These are phyloP conservation scores for Penicillium goetzii DNA, from an alignment of 495 filamentous ascomycete genomes.

Conservation along the genomic window DNA sequence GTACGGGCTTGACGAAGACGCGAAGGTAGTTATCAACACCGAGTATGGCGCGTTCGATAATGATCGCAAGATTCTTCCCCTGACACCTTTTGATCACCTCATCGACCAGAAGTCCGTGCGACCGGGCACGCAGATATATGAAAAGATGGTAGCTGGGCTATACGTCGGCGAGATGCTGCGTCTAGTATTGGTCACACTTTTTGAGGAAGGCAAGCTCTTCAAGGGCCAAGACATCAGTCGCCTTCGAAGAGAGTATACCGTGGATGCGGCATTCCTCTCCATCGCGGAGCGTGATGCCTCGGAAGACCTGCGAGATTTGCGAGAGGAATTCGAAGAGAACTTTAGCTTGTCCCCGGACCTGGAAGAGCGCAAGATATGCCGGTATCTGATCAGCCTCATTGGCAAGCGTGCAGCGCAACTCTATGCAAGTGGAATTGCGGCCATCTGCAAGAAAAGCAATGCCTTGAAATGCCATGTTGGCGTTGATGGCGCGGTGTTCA, in stretches of 20 bases:
- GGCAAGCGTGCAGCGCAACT: conserved; percentile 87
- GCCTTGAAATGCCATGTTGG: conserved; percentile 82
- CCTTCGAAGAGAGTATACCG: conserved; percentile 68
- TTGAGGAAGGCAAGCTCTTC: conserved; percentile 39
- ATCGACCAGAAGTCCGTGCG: conserved; percentile 46
- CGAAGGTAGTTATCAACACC: conserved; percentile 93
- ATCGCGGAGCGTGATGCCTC: conserved; percentile 73
- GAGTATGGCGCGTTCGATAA: conserved; percentile 98
- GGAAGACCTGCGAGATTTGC: conserved; percentile 72
- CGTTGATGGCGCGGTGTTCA: conserved; percentile 90
- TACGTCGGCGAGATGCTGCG: conserved; percentile 54
- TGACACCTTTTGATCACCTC: conserved; percentile 37
- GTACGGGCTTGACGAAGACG: conserved; percentile 76
- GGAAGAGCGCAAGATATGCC: conserved; percentile 76
- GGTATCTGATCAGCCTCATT: conserved; percentile 81
- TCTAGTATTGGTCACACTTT: conserved; percentile 42
- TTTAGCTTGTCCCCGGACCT: conserved; percentile 65
- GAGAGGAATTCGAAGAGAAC: conserved; percentile 68
- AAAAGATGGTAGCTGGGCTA: conserved; percentile 54
- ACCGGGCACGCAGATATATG: conserved; percentile 51
- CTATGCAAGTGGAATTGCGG: conserved; percentile 87
- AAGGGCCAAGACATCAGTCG: conserved; percentile 51
- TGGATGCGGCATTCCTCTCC: conserved; percentile 82
- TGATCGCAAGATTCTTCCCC: conserved; percentile 77
- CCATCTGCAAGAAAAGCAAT: conserved; percentile 87